These are phyloP conservation scores for Agaricales sp. DNA, from an alignment of 1,284 basidiomycete genomes.

Conservation along the genomic window DNA sequence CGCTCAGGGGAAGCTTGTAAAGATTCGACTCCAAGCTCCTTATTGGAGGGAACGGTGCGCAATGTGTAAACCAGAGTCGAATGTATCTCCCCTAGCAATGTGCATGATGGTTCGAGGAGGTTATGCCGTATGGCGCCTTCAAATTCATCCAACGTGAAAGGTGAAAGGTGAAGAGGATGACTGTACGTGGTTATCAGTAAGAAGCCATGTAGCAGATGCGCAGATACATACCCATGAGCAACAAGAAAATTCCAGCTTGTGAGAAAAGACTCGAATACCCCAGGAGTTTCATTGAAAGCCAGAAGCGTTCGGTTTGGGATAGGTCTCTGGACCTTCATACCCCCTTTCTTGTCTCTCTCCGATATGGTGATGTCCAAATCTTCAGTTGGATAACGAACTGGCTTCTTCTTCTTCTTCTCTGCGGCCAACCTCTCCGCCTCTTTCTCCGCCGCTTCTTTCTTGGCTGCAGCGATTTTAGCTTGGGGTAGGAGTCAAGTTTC, in stretches of 20 bases:
- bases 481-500: conserved; percentile 10
- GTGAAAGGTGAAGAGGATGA: conserved; percentile 81
- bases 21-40: conserved; percentile 44
- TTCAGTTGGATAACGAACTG: conserved; percentile 77
- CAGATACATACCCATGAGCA: conserved; percentile 69
- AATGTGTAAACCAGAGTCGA: conserved; percentile 83
- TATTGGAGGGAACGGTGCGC: conserved; percentile 63
- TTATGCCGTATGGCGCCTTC: conserved; percentile 81
- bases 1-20: conserved; percentile 26
- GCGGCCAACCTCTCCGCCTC: conserved; percentile 59
- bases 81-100: conserved; percentile 83
- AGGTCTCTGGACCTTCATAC: conserved; percentile 62
- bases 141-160: conserved; percentile 90
- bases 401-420: conserved; percentile 83
- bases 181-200: conserved; percentile 26
- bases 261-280: conserved; percentile 77
- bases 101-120: conserved; percentile 58
- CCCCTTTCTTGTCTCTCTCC: conserved; percentile 71
- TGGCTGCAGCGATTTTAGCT: conserved; percentile 36
- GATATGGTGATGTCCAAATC: conserved; percentile 73
- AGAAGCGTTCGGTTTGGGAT: conserved; percentile 49
- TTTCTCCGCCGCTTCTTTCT: conserved; percentile 59
- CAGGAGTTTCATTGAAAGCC: conserved; percentile 65
- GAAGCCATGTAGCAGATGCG: not conserved
- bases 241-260: conserved; percentile 90